A percentile compares a stretch with the other conserved stretches of the same genome.
phyloP scores from a whole-genome alignment of 495 filamentous ascomycete species.

The Aspergillus incahuasiensis region DNA sequence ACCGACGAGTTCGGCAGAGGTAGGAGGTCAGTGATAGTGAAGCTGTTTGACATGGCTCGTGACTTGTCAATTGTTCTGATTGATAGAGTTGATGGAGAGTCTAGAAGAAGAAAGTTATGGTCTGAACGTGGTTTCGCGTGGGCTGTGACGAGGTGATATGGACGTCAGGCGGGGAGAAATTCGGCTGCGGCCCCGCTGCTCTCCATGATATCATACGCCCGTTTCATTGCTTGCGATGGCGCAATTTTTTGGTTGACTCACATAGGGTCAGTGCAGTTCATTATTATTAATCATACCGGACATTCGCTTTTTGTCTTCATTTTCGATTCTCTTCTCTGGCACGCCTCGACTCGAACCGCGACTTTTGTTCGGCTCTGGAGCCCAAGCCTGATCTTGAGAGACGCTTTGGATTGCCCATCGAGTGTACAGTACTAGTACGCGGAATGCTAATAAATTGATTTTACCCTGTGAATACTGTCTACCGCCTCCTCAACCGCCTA shows the following conservation, averaged over 20 bases:
- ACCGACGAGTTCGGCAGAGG: slow-evolving; percentile 51
- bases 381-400: not conserved
- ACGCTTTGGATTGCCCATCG: too few species aligned
- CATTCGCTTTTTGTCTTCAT: not conserved
- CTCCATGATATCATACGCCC: slow-evolving; percentile 22
- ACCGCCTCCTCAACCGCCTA: too few species aligned
- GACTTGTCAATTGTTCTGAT: not conserved
- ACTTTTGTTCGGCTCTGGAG: not conserved
- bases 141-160: not conserved
- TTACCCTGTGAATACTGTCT: too few species aligned
- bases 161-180: slow-evolving; percentile 8
- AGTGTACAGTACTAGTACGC: too few species aligned
- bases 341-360: not conserved
- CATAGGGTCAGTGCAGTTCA: not conserved
- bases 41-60: slow-evolving; percentile 33
- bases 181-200: slow-evolving; percentile 18
- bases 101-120: not conserved
- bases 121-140: slow-evolving; percentile 7
- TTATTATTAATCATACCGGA: not conserved
- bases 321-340: not conserved
- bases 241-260: slow-evolving; percentile 5
- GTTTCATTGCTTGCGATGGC: slow-evolving; percentile 9
- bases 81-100: not conserved
- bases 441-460: too few species aligned
- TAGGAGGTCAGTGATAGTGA: slow-evolving; percentile 47